Conservation (phyloP, 257 asterid genomes). For the Ophiorrhiza pumila region DNA sequence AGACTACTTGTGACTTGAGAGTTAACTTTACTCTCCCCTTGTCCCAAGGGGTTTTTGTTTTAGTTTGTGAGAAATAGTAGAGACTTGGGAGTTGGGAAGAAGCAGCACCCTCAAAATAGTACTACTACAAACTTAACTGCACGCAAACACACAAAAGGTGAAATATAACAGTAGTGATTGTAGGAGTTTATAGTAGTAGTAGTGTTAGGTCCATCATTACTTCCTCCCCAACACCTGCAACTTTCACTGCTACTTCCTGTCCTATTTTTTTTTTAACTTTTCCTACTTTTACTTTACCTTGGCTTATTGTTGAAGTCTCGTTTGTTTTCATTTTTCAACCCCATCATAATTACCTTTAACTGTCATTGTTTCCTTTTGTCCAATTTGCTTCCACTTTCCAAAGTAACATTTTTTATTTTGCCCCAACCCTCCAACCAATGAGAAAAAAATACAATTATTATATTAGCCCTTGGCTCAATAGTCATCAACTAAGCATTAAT, state of each 20-base stretch:
- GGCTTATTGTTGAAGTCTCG: constrained; percentile 7
- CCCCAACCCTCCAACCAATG: not conserved
- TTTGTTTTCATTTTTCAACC: not conserved
- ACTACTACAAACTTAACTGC: constrained; percentile 4
- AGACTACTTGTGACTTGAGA: not conserved
- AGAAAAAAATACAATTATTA: not conserved
- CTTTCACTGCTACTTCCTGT: not conserved
- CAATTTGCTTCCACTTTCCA: constrained; percentile 6
- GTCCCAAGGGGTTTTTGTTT: not conserved
- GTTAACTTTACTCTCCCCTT: not conserved
- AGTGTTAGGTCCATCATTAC: constrained; percentile 15
- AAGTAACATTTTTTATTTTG: not conserved
- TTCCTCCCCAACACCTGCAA: constrained; percentile 8
- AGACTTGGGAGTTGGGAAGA: not conserved
- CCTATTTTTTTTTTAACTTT: not conserved
- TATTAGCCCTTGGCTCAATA: too few relatives aligned
- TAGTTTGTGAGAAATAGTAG: not conserved
- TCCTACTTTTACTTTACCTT: not conserved
- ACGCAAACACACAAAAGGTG: constrained; percentile 20
- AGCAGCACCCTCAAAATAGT: not conserved
- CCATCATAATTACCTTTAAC: constrained; percentile 23
- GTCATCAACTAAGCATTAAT: too few relatives aligned
- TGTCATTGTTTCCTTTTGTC: constrained; percentile 17
- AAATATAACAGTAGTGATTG: not conserved
- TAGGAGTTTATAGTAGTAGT: not conserved